Evolutionary conservation across 768 basidiomycete genomes (phyloP).

Genomic region (Pisolithus sp.): DNA sequence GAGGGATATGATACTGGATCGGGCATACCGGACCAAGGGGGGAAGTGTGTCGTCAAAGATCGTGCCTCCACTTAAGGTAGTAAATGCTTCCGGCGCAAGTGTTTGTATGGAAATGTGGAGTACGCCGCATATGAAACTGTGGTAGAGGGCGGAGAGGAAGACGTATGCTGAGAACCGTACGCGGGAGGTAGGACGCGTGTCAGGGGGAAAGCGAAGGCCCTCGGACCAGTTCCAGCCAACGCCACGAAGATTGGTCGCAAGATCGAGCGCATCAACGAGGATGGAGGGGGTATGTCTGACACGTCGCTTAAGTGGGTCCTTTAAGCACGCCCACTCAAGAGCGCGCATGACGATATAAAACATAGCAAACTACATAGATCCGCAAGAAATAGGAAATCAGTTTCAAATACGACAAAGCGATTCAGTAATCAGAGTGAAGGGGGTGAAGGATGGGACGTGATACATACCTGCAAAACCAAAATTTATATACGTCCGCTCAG

Average conservation of each 20-base stretch:
- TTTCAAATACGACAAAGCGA: too few relatives aligned
- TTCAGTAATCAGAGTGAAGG: not conserved
- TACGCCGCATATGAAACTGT: slow-evolving; percentile 38
- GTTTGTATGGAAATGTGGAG: slow-evolving; percentile 40
- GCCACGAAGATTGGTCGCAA: slow-evolving; percentile 50
- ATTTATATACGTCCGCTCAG: slow-evolving; percentile 3
- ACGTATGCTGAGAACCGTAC: slow-evolving; percentile 33
- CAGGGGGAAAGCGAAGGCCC: slow-evolving; percentile 20
- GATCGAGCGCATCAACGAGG: slow-evolving; percentile 40
- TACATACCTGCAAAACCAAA: slow-evolving; percentile 9
- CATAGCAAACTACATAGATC: slow-evolving; percentile 9
- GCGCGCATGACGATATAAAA: slow-evolving; percentile 6
- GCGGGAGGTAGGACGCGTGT: slow-evolving; percentile 36
- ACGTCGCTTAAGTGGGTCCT: slow-evolving; percentile 11
- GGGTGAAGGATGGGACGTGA: not conserved
- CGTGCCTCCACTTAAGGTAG: slow-evolving; percentile 14
- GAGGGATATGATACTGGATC: slow-evolving; percentile 30
- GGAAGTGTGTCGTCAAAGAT: slow-evolving; percentile 30
- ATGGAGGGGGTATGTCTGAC: not conserved
- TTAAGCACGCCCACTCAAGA: slow-evolving; percentile 12
- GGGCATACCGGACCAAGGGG: slow-evolving; percentile 23
- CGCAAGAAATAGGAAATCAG: not conserved
- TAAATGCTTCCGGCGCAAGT: slow-evolving; percentile 13
- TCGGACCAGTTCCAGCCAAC: slow-evolving; percentile 56
- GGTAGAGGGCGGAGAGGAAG: slow-evolving; percentile 24